These are phyloP conservation scores for Solanum paucissectum DNA, from an alignment of 257 asterid species.

Conservation along the genomic window DNA sequence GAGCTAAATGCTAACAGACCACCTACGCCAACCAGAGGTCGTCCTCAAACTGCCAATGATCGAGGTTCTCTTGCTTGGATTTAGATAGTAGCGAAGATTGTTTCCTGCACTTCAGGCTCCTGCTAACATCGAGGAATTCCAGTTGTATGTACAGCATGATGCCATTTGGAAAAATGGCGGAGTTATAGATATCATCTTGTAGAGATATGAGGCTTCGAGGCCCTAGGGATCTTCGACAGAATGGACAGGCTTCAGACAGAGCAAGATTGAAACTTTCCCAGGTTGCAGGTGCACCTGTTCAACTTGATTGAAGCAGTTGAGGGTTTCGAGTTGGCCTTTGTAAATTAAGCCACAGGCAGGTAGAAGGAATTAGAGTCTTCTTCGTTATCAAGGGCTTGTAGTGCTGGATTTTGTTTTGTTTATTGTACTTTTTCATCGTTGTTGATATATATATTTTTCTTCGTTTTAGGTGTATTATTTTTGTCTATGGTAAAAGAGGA, in stretches of 20 bases:
- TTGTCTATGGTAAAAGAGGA: slow-evolving; percentile 18
- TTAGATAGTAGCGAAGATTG: slow-evolving; percentile 23
- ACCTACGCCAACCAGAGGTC: slow-evolving; percentile 97
- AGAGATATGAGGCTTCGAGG: slow-evolving; percentile 11
- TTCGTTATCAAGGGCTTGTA: slow-evolving; percentile 14
- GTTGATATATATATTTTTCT: not conserved
- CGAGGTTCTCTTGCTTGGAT: slow-evolving; percentile 98
- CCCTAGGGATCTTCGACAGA: slow-evolving; percentile 11
- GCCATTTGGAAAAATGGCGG: slow-evolving; percentile 22
- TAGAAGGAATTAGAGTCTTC: slow-evolving; percentile 16
- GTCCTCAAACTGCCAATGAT: slow-evolving; percentile 78
- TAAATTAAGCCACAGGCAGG: slow-evolving; percentile 32
- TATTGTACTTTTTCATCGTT: slow-evolving; percentile 1
- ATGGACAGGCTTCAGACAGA: slow-evolving; percentile 5
- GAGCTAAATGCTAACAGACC: slow-evolving; percentile 98
- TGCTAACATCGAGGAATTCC: slow-evolving; percentile 56
- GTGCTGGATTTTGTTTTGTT: slow-evolving; percentile 14
- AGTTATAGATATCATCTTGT: slow-evolving; percentile 8
- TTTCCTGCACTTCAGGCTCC: slow-evolving; percentile 27
- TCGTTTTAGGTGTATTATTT: slow-evolving; percentile 31
- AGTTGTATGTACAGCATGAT: slow-evolving; percentile 57
- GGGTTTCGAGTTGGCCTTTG: slow-evolving; percentile 25
- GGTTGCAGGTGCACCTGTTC: not conserved
- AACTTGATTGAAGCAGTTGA: slow-evolving; percentile 8
- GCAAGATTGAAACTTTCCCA: not conserved